Conservation (phyloP, 2,329 filamentous ascomycete species). For the Cladobotryum protrusum region DNA sequence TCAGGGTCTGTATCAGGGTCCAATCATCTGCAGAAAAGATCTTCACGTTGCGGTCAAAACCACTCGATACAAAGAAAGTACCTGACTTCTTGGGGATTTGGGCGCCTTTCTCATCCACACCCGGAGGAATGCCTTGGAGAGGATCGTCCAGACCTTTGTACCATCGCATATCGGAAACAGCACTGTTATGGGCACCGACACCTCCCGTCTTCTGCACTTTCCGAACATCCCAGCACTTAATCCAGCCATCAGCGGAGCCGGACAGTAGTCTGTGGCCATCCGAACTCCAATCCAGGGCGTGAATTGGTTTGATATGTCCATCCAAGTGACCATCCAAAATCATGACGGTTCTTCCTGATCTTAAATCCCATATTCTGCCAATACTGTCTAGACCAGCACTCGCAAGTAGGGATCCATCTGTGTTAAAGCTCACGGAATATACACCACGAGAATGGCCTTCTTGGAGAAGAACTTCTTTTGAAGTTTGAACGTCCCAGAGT, state of each 20-base stretch:
- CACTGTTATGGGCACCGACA: slow-evolving; percentile 84
- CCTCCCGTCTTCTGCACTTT: slow-evolving; percentile 78
- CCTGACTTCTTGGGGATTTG: slow-evolving; percentile 74
- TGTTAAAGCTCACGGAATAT: slow-evolving; percentile 83
- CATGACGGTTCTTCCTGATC: slow-evolving; percentile 91
- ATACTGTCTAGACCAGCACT: slow-evolving; percentile 94
- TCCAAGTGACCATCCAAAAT: slow-evolving; percentile 84
- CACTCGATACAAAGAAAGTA: slow-evolving; percentile 84
- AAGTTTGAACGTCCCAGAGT: slow-evolving; percentile 87
- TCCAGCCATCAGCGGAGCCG: slow-evolving; percentile 87
- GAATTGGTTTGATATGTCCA: slow-evolving; percentile 81
- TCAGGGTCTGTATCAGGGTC: slow-evolving; percentile 79
- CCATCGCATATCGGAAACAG: slow-evolving; percentile 90
- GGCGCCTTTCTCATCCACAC: slow-evolving; percentile 58
- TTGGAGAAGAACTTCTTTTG: slow-evolving; percentile 76
- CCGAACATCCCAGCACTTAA: slow-evolving; percentile 96
- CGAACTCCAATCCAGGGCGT: slow-evolving; percentile 84
- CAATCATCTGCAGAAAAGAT: slow-evolving; percentile 96
- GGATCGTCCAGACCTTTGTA: slow-evolving; percentile 82
- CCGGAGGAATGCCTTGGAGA: slow-evolving; percentile 53
- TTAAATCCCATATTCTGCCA: slow-evolving; percentile 89
- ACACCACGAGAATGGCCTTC: slow-evolving; percentile 94
- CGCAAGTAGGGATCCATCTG: slow-evolving; percentile 82
- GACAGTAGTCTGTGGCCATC: slow-evolving; percentile 92
- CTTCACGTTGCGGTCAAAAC: slow-evolving; percentile 93